Evolutionary conservation across 2,329 filamentous ascomycete species (phyloP).

Genomic region (Rutstroemia sp.): DNA sequence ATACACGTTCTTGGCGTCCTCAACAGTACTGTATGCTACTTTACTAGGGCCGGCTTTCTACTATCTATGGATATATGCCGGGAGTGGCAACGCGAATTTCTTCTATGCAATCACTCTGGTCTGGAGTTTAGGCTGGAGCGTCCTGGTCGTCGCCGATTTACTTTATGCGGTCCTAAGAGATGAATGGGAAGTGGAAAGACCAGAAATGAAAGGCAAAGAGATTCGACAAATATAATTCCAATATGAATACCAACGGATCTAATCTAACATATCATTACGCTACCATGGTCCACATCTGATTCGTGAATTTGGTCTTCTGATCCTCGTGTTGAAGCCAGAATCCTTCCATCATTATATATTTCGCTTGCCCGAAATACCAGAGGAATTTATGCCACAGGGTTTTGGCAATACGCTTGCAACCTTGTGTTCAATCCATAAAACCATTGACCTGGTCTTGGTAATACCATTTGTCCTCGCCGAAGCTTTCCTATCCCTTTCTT

Average conservation of each 20-base stretch:
- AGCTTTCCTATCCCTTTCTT: background rate
- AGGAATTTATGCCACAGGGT: too few species aligned
- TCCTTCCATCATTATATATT: too few species aligned
- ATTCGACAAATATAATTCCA: constrained; percentile 37
- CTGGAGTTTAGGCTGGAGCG: constrained; percentile 84
- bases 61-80: constrained; percentile 95
- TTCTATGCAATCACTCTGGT: constrained; percentile 99
- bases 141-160: constrained; percentile 72
- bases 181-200: constrained; percentile 87
- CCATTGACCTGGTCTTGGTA: background rate
- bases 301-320: background rate
- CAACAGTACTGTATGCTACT: constrained; percentile 78
- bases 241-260: constrained; percentile 1
- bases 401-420: background rate
- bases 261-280: background rate
- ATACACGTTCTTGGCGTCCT: constrained; percentile 80
- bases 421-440: background rate
- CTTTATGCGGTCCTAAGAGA: constrained; percentile 85
- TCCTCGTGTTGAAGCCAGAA: too few species aligned
- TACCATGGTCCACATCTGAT: background rate
- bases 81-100: constrained; percentile 96
- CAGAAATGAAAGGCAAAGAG: constrained; percentile 84
- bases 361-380: too few species aligned
- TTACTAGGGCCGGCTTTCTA: constrained; percentile 93
- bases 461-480: background rate